Percentiles rank a stretch among this genome's conserved stretches.
Conservation (phyloP, 768 basidiomycete genomes). For the Suillus tomentosus region DNA sequence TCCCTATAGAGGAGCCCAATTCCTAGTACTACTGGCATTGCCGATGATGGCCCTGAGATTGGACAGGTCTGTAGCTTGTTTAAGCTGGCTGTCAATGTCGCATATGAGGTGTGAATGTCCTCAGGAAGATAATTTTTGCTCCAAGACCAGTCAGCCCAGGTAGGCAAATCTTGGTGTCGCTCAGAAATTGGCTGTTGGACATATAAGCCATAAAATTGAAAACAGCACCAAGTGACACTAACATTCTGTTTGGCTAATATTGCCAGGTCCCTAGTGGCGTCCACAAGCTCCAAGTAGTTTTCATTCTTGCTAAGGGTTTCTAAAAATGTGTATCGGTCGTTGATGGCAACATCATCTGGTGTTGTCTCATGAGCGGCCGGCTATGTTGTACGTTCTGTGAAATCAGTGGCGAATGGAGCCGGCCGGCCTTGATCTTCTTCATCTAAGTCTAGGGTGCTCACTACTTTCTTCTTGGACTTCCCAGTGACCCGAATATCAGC, state of each 20-base stretch:
- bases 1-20: not conserved
- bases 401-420: not conserved
- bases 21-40: not conserved
- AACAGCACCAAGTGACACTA: not conserved
- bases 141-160: constrained; percentile 11
- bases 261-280: not conserved
- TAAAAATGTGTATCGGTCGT: not conserved
- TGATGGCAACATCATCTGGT: not conserved
- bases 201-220: not conserved
- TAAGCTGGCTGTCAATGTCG: not conserved
- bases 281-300: not conserved
- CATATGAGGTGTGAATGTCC: not conserved
- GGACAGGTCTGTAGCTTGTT: not conserved
- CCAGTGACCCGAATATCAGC: not conserved
- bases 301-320: not conserved
- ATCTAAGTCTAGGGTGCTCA: not conserved
- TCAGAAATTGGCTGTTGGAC: not conserved
- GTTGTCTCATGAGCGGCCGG: not conserved
- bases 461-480: not conserved
- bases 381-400: not conserved
- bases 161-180: not conserved
- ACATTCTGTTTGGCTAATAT: not conserved
- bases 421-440: not conserved
- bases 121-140: not conserved
- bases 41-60: not conserved